Evolutionary conservation across 108 stramenopile species (phyloP), one percentile per base, ranked within the genome.

Genomic region (Nitzschia sp.): DNA sequence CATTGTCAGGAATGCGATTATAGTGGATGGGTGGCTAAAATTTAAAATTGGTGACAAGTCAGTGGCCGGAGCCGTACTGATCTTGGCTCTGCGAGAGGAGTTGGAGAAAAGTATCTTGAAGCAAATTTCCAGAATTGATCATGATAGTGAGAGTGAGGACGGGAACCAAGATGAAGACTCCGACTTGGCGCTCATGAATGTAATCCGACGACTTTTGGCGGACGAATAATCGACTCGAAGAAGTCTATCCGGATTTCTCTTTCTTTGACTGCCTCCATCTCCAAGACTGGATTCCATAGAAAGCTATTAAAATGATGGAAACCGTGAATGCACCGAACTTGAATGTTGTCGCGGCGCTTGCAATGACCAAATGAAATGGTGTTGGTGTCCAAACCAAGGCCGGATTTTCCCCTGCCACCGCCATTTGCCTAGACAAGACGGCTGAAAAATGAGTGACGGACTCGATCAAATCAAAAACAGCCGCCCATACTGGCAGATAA

Each of bases 21-120:
- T 89, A 30, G 64, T 92, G 18, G 88, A 88, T 66, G 79, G 79
- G 19, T 92, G 84, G 86, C 88, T 89, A 21, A 61, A 81, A 36
- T 28, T 92, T 17, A 54, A 56, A 26, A 82, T 89, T 68, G 86
- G 56, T 57, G 56, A 57, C 5, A 57, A 57, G 9, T 31, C 56
- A 21, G 27, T 57, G 56, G 56, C 56, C 4, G 30, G 30, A 6
- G 56, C 56, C 31, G 56, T 57, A 30, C 9, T 57, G 5, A 3
- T 57, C 9, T 29, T 32, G 56, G 56, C 31, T 17, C 4, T 57
- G 13, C 56, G 56, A 5, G 56, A 57, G 2, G 56, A 57, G 18
- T 29, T 57, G 5, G 56, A 57, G 8, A 3, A 25, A 17, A 28
- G 9, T 57, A 6, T 57, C 2, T 9, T 32, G 9, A 5, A 30